Conservation (phyloP, 2,329 filamentous ascomycete genomes). For the Pyrenophora graminea region DNA sequence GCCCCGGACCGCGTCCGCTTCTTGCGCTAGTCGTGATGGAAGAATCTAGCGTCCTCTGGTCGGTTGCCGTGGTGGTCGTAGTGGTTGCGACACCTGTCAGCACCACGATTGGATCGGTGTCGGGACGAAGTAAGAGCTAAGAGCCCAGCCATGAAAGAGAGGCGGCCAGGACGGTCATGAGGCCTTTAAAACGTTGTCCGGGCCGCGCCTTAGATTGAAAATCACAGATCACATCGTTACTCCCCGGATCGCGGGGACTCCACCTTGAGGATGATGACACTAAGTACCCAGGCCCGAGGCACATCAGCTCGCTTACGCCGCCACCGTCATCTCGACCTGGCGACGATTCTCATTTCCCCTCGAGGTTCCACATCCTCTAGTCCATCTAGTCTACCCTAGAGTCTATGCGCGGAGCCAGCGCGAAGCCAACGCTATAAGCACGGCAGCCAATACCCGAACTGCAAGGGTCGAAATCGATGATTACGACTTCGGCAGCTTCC, state of each 20-base stretch:
- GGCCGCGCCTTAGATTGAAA: constrained; percentile 14
- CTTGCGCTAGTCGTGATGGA: neutral
- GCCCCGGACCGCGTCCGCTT: constrained; percentile 1
- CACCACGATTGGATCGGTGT: constrained; percentile 11
- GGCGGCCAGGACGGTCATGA: constrained; percentile 6
- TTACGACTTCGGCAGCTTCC: constrained; percentile 10
- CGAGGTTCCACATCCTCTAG: constrained; percentile 6
- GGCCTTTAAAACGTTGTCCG: constrained; percentile 5
- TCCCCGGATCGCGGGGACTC: constrained; percentile 6
- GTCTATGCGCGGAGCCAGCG: constrained; percentile 5
- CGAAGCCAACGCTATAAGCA: constrained; percentile 1
- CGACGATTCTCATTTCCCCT: constrained; percentile 17
- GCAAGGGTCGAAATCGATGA: neutral
- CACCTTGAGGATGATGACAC: neutral
- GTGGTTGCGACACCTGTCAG: neutral
- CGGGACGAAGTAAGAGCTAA: neutral
- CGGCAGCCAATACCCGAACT: neutral
- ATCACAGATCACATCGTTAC: constrained; percentile 1
- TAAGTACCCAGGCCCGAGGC: neutral
- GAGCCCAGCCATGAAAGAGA: neutral
- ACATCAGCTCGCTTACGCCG: constrained; percentile 9
- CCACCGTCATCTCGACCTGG: constrained; percentile 8
- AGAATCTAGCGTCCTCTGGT: constrained; percentile 1
- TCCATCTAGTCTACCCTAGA: constrained; percentile 5
- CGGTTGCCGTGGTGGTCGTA: constrained; percentile 8